These are phyloP conservation scores for Rasamsonia emersonii DNA, from an alignment of 2,329 filamentous ascomycete genomes.

Conservation along the genomic window DNA sequence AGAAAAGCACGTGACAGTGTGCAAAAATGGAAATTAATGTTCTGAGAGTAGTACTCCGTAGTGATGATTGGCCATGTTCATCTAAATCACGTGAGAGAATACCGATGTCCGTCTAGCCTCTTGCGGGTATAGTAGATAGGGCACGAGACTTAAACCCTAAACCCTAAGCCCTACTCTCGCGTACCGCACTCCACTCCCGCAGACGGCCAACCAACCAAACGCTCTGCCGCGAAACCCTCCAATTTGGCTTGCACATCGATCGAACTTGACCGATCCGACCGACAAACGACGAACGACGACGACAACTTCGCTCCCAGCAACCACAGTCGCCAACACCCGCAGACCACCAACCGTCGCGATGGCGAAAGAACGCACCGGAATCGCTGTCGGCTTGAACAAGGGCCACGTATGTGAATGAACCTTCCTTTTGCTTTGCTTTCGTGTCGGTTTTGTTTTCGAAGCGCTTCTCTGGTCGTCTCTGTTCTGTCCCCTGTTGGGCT, in stretches of 20 bases:
- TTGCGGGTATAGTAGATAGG: too few relatives aligned
- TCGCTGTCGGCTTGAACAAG: constrained; percentile 55
- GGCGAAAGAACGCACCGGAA: constrained; percentile 44
- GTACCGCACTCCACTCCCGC: constrained; percentile 15
- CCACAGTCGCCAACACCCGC: constrained; percentile 27
- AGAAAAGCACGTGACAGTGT: too few relatives aligned
- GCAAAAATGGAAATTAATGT: too few relatives aligned
- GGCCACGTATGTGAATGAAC: constrained; percentile 52
- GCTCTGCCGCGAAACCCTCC: constrained; percentile 8
- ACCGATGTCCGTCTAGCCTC: too few relatives aligned
- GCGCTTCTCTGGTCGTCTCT: neutral
- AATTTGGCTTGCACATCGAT: too few relatives aligned
- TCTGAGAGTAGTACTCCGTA: too few relatives aligned
- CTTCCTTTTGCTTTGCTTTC: constrained; percentile 13
- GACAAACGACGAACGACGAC: constrained; percentile 15
- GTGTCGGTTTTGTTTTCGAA: constrained; percentile 7
- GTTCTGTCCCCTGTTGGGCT: too few relatives aligned
- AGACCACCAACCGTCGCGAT: constrained; percentile 34
- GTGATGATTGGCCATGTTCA: too few relatives aligned
- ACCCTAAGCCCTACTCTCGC: constrained; percentile 35
- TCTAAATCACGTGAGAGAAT: too few relatives aligned
- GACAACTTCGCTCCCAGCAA: constrained; percentile 24
- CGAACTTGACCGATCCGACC: constrained; percentile 15
- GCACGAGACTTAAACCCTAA: too few relatives aligned
- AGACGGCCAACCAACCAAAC: constrained; percentile 27